Evolutionary conservation across 2,329 filamentous ascomycete genomes (phyloP), one percentile per base, ranked within the genome.

Genomic region (Leptodontidium sp.): DNA sequence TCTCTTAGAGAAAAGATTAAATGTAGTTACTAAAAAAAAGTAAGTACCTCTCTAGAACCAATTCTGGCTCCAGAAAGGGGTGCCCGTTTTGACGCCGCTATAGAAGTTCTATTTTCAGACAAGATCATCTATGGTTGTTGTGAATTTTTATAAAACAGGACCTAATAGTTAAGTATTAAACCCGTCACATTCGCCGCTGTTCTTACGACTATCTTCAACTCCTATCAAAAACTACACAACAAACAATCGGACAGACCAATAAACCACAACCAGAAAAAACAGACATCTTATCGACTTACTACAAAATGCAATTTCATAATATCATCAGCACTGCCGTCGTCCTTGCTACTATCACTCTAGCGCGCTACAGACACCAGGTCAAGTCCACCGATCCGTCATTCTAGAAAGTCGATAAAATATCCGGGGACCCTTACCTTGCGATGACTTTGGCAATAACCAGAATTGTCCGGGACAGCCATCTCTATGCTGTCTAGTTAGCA

Each of bases 151-250:
- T 49, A n/a, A 49, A 49, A 49, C 17, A 49, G 21, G 45, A 49
- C 45, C 17, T 49, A 49, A 21, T n/a, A 49, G 17, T 49, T n/a
- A 49, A n/a, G 17, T 49, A 49, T 49, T 49, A 49, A 49, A 49
- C 45, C 45, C 17, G 45, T 49, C 17, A 21, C 12, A 49, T 49
- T 21, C n/a, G 45, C 45, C 8, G n/a, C 21, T 49, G 8, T 49
- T 49, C 43, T 45, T 45, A 49, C 17, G 45, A 49, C 45, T 49
- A 49, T 49, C 17, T 49, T 49, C 17, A 49, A 49, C 17, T 49
- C 17, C 8, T 49, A 49, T 49, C 4, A 49, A 49, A 49, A 49
- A 45, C 11, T 7, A 45, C 14, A 45, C 14, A 45, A 45, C 11
- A 49, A 49, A 49, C 8, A 49, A 49, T n/a, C n/a, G n/a, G n/a